phyloP scores from a whole-genome alignment of 768 basidiomycete genomes.

The Kwoniella bestiolae region DNA sequence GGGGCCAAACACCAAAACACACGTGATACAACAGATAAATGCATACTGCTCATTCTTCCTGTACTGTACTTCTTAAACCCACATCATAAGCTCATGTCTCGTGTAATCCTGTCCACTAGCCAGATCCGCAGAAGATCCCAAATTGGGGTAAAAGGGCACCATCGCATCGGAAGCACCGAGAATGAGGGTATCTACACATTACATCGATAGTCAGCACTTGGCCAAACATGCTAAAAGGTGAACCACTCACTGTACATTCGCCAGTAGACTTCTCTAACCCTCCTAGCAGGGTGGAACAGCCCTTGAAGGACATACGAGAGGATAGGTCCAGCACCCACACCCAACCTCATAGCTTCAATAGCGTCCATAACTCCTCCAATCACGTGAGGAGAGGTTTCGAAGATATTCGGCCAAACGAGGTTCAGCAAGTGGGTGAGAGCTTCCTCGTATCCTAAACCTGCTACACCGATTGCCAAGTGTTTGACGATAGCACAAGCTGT shows the following conservation, averaged over 20 bases:
- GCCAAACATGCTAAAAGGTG: neutral
- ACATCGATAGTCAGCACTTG: conserved; percentile 23
- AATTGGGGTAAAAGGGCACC: conserved; percentile 92
- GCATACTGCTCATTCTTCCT: neutral
- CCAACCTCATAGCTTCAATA: conserved; percentile 94
- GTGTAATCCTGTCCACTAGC: conserved; percentile 53
- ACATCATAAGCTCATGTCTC: conserved; percentile 51
- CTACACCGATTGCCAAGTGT: conserved; percentile 93
- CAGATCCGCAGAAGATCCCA: conserved; percentile 80
- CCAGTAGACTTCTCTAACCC: conserved; percentile 98
- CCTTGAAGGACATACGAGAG: conserved; percentile 92
- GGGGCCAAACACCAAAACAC: no score
- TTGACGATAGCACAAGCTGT: conserved; percentile 98
- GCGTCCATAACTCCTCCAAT: conserved; percentile 99
- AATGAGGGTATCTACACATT: conserved; percentile 68
- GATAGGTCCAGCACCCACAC: conserved; percentile 88
- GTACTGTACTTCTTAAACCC: conserved; percentile 33
- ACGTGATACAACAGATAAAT: neutral
- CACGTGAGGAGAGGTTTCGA: conserved; percentile 97
- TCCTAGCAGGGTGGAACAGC: conserved; percentile 93
- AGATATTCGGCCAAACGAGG: conserved; percentile 98
- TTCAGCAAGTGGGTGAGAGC: conserved; percentile 98
- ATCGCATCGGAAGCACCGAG: conserved; percentile 87
- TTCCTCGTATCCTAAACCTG: conserved; percentile 96
- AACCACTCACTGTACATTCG: conserved; percentile 79